These are phyloP conservation scores for Alternaria gansuensis DNA, from an alignment of 2,329 filamentous ascomycete species.

Conservation along the genomic window DNA sequence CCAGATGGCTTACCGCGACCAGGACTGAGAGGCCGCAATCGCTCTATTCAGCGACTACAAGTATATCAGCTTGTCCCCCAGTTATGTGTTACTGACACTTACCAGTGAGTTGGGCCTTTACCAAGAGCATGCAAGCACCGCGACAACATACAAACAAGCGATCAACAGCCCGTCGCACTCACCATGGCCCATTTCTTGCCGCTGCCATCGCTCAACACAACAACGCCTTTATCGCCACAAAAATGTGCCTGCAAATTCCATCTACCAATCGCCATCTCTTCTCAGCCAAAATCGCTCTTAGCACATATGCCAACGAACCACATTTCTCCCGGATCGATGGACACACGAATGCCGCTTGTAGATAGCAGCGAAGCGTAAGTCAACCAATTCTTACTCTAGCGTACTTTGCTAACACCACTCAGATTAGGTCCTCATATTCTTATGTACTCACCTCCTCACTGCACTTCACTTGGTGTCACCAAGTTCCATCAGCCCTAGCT, in stretches of 20 bases:
- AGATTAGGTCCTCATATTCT: constrained; percentile 11
- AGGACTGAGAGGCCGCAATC: background rate
- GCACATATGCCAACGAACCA: background rate
- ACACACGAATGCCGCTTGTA: background rate
- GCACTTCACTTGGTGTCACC: constrained; percentile 6
- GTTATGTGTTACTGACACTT: background rate
- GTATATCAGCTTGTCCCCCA: background rate
- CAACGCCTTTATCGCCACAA: background rate
- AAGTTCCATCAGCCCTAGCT: constrained; percentile 24
- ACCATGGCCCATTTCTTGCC: background rate
- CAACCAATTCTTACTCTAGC: background rate
- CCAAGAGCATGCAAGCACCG: background rate
- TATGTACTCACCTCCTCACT: constrained; percentile 8
- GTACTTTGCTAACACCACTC: background rate
- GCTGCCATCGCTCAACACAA: background rate
- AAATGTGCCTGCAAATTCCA: background rate
- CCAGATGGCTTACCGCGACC: background rate
- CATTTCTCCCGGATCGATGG: background rate
- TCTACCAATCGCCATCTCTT: background rate
- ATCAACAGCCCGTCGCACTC: background rate
- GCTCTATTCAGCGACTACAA: constrained; percentile 1
- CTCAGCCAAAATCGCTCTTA: background rate
- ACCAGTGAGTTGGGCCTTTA: background rate
- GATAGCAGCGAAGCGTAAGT: constrained; percentile 11
- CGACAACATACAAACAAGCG: background rate